These are phyloP conservation scores for Clarkia xantiana DNA, from an alignment of 345 rosid genomes.

Conservation along the genomic window DNA sequence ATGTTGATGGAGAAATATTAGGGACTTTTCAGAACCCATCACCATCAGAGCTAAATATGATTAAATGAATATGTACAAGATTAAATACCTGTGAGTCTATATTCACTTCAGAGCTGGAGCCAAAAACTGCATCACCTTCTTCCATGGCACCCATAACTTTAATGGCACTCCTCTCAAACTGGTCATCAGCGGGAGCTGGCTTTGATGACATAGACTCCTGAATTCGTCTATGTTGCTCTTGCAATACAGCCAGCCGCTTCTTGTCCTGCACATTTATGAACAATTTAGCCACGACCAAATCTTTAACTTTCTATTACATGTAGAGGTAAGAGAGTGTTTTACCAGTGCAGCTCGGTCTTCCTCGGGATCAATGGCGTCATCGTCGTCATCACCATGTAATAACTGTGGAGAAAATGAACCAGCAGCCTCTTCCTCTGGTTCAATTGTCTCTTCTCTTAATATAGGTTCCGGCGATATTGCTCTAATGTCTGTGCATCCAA, in stretches of 20 bases:
- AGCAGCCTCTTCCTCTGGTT: constrained; percentile 51
- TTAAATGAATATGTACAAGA: too few species aligned
- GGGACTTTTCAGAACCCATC: too few species aligned
- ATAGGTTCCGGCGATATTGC: constrained; percentile 58
- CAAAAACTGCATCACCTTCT: constrained; percentile 91
- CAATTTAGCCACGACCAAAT: not conserved
- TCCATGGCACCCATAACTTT: constrained; percentile 94
- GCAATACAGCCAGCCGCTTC: constrained; percentile 46
- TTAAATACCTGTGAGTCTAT: constrained; percentile 66
- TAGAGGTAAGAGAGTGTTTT: constrained; percentile 5
- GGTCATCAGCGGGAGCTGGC: constrained; percentile 61
- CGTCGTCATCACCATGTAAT: constrained; percentile 68
- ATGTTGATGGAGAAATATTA: too few species aligned
- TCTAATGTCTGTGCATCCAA: constrained; percentile 27
- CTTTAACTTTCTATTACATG: not conserved
- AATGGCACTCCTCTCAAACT: constrained; percentile 75
- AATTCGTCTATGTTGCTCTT: constrained; percentile 61
- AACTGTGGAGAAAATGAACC: constrained; percentile 88
- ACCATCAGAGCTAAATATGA: too few species aligned
- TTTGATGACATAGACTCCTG: constrained; percentile 64
- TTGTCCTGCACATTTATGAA: constrained; percentile 33
- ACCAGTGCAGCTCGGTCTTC: constrained; percentile 82
- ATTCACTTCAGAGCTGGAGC: constrained; percentile 83
- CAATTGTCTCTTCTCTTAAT: constrained; percentile 27
- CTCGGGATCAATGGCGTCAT: constrained; percentile 90